Conservation (phyloP, 129 eudicot genomes). For the Mikania micrantha region DNA sequence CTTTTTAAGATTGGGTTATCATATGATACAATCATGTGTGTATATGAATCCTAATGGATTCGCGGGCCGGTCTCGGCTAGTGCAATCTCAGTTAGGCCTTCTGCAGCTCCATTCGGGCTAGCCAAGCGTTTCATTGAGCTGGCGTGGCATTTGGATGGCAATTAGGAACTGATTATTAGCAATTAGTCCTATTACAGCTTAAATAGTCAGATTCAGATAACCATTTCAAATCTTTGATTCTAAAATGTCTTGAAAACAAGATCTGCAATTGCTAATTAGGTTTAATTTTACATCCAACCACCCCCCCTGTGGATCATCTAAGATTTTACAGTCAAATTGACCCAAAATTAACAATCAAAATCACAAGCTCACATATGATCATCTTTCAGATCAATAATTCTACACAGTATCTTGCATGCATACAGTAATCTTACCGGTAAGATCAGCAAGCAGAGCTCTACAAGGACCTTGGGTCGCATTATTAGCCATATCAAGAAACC, state of each 20-base stretch:
- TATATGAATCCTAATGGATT: background rate
- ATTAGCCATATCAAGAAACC: constrained; percentile 96
- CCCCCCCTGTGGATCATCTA: background rate
- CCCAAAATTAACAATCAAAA: no score
- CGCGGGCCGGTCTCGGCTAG: background rate
- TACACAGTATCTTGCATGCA: no score
- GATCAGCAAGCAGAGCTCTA: constrained; percentile 92
- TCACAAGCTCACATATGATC: no score
- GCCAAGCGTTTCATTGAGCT: background rate
- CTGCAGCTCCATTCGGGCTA: background rate
- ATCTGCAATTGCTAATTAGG: background rate
- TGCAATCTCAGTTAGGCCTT: background rate
- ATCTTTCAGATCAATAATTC: no score
- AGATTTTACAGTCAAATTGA: background rate
- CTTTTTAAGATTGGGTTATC: no score
- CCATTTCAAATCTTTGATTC: background rate
- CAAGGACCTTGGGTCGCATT: constrained; percentile 98
- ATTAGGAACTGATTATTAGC: background rate
- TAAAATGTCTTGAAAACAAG: background rate
- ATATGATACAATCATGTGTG: no score
- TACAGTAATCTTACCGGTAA: constrained; percentile 49
- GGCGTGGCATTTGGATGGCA: background rate
- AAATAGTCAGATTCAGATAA: background rate
- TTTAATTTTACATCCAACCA: background rate
- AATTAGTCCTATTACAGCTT: background rate